Percentiles rank a stretch among this genome's conserved stretches.
Conservation (phyloP, 148 eudicot genomes). For the Fagopyrum esculentum region DNA sequence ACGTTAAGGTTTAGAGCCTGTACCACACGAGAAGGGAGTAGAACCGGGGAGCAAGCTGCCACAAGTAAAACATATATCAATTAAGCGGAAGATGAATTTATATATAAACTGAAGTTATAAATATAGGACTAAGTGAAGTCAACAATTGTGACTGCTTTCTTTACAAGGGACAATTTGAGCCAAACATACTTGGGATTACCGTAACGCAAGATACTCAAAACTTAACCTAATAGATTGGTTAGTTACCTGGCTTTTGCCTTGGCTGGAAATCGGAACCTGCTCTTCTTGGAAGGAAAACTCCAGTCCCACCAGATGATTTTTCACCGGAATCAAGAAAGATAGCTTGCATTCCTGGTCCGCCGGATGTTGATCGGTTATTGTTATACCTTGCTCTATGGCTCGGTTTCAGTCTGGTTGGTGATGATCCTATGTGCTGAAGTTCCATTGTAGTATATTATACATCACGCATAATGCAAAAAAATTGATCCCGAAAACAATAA, state of each 20-base stretch:
- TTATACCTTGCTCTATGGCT: conserved; percentile 24
- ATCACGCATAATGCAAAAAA: neutral
- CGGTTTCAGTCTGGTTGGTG: neutral
- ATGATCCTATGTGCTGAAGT: neutral
- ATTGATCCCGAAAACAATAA: neutral
- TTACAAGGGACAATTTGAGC: no score
- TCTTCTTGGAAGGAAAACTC: conserved; percentile 56
- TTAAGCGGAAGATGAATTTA: neutral
- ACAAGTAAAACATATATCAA: neutral
- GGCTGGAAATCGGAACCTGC: conserved; percentile 25
- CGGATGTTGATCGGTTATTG: conserved; percentile 22
- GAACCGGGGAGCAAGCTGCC: conserved; percentile 62
- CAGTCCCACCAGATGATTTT: conserved; percentile 47
- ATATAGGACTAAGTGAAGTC: neutral
- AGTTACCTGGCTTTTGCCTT: conserved; percentile 42
- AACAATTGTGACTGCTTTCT: neutral
- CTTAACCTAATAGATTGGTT: neutral
- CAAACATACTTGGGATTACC: no score
- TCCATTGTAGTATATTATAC: neutral
- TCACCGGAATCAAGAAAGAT: conserved; percentile 43
- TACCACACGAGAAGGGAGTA: conserved; percentile 65
- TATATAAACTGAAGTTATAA: neutral
- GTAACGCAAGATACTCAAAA: no score
- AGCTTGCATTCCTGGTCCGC: conserved; percentile 67
- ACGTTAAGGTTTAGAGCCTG: conserved; percentile 62